These are phyloP conservation scores for Neofusicoccum sp. DNA, from an alignment of 2,329 filamentous ascomycete genomes.

Conservation along the genomic window DNA sequence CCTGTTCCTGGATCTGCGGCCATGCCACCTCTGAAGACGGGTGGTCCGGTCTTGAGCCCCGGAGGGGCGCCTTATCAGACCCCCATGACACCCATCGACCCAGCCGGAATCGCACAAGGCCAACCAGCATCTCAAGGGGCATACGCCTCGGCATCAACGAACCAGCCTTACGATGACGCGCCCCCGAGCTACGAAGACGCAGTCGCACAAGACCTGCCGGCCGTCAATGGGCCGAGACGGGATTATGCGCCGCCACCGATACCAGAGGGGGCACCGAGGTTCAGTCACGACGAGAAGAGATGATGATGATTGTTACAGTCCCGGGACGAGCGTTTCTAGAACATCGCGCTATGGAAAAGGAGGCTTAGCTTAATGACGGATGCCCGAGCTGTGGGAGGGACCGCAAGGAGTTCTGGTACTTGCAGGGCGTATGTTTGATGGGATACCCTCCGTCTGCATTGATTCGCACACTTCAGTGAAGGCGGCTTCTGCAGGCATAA, in stretches of 20 bases:
- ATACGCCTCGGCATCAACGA: background rate
- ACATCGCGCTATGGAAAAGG: background rate
- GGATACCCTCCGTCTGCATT: background rate
- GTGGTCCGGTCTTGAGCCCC: background rate
- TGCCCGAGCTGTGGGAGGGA: background rate
- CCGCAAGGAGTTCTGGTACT: background rate
- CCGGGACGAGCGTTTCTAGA: no score
- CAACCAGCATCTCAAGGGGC: conserved; percentile 24
- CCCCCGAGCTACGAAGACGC: conserved; percentile 95
- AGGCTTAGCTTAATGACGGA: background rate
- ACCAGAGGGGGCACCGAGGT: conserved; percentile 36
- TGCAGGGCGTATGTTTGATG: no score
- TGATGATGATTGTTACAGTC: background rate
- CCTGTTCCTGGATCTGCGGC: conserved; percentile 6
- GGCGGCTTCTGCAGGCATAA: no score
- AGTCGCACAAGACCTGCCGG: conserved; percentile 73
- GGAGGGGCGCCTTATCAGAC: conserved; percentile 3
- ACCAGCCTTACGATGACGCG: conserved; percentile 61
- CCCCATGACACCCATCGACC: conserved; percentile 6
- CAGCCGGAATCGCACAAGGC: conserved; percentile 20
- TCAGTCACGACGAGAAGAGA: conserved; percentile 35
- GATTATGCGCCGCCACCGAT: conserved; percentile 55
- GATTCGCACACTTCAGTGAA: no score
- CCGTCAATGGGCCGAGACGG: conserved; percentile 69
- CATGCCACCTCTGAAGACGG: background rate